These are phyloP conservation scores for Thermoascus crustaceus DNA, from an alignment of 2,329 filamentous ascomycete species.

Conservation along the genomic window DNA sequence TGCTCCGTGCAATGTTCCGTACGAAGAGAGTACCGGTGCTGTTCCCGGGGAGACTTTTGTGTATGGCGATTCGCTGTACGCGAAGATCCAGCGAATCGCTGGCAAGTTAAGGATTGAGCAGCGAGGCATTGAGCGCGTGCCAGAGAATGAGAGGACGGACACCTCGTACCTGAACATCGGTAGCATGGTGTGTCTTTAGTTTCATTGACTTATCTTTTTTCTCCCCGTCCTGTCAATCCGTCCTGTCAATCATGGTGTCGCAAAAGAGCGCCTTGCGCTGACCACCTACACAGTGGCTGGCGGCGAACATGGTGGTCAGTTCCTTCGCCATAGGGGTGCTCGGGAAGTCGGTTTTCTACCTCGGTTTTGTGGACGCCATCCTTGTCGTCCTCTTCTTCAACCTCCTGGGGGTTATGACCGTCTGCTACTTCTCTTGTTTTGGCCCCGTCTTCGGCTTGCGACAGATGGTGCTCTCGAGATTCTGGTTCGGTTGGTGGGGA, in stretches of 20 bases:
- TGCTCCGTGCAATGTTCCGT: slow-evolving; percentile 13
- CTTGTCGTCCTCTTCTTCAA: slow-evolving; percentile 69
- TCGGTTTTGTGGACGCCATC: slow-evolving; percentile 66
- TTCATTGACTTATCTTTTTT: slow-evolving; percentile 7
- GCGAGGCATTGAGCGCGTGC: slow-evolving; percentile 67
- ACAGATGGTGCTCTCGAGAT: slow-evolving; percentile 72
- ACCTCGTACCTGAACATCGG: slow-evolving; percentile 58
- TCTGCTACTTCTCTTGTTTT: slow-evolving; percentile 70
- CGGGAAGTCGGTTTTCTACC: slow-evolving; percentile 56
- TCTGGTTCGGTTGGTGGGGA: slow-evolving; percentile 66
- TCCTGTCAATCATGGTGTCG: slow-evolving; percentile 6
- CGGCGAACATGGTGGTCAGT: slow-evolving; percentile 69
- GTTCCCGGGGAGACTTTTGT: slow-evolving; percentile 53
- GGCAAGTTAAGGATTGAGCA: slow-evolving; percentile 62
- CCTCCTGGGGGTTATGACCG: slow-evolving; percentile 60
- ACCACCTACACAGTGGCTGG: slow-evolving; percentile 53
- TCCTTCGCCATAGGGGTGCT: slow-evolving; percentile 69
- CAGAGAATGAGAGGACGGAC: slow-evolving; percentile 60
- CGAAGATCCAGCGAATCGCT: slow-evolving; percentile 54
- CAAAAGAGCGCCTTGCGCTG: slow-evolving; percentile 14
- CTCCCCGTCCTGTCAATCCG: no score
- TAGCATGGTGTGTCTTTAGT: slow-evolving; percentile 54
- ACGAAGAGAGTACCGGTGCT: slow-evolving; percentile 37
- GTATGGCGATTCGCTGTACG: slow-evolving; percentile 48
- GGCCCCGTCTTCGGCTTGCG: slow-evolving; percentile 66